Percentiles rank a stretch among this genome's conserved stretches.
These are phyloP conservation scores for Aspergillus proliferans DNA, from an alignment of 2,329 filamentous ascomycete genomes.

Conservation along the genomic window DNA sequence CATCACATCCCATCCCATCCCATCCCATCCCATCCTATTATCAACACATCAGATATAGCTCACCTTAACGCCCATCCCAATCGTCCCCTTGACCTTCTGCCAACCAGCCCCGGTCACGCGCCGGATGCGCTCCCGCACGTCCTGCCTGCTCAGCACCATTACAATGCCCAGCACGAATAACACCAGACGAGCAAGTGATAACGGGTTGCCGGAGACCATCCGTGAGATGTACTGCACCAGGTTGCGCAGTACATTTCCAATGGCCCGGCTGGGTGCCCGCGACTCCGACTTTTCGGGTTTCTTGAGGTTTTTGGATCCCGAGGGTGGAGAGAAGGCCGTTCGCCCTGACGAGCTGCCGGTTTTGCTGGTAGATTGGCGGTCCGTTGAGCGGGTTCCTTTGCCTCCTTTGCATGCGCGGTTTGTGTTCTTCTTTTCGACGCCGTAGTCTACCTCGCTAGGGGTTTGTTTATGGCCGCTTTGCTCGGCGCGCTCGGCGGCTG, in stretches of 20 bases:
- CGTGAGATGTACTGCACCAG: constrained; percentile 46
- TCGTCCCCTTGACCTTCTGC: constrained; percentile 75
- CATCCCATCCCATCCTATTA: background rate
- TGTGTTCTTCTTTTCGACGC: constrained; percentile 53
- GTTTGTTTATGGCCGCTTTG: constrained; percentile 44
- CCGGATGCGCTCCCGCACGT: constrained; percentile 67
- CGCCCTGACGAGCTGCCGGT: constrained; percentile 21
- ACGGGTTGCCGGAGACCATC: constrained; percentile 49
- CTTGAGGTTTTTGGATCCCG: constrained; percentile 30
- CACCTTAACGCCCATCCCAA: constrained; percentile 95
- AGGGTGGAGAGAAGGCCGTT: constrained; percentile 26
- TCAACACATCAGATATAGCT: constrained; percentile 68
- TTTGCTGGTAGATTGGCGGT: constrained; percentile 21
- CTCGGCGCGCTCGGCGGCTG: constrained; percentile 30
- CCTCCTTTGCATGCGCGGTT: constrained; percentile 25
- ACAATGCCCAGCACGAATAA: constrained; percentile 75
- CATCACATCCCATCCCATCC: background rate
- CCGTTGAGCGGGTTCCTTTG: constrained; percentile 18
- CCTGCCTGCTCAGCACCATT: constrained; percentile 66
- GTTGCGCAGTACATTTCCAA: constrained; percentile 44
- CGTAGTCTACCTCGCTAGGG: constrained; percentile 63
- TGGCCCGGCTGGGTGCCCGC: constrained; percentile 29
- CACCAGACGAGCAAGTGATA: constrained; percentile 56
- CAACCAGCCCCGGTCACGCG: constrained; percentile 64
- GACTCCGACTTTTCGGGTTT: constrained; percentile 32